phyloP scores from a whole-genome alignment of 257 asterid genomes.

The Catharanthus roseus region DNA sequence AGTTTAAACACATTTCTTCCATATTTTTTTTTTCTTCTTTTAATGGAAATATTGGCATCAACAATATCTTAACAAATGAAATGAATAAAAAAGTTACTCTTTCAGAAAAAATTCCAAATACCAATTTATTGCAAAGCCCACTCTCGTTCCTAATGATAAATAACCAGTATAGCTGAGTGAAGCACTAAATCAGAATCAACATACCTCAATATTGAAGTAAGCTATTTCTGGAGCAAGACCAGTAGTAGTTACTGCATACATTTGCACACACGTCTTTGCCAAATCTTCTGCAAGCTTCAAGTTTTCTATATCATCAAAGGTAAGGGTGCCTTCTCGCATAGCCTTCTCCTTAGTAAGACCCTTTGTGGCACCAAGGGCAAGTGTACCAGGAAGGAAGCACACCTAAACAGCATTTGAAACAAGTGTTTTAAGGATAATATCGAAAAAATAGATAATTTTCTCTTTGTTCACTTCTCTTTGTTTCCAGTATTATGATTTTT shows the following conservation, averaged over 20 bases:
- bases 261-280: constrained; percentile 75
- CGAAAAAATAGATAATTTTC: not conserved
- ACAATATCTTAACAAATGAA: not conserved
- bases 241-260: constrained; percentile 78
- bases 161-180: constrained; percentile 8
- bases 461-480: not conserved
- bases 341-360: constrained; percentile 73
- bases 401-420: constrained; percentile 36
- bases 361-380: constrained; percentile 97
- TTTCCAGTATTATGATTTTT: not conserved
- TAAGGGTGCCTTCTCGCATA: constrained; percentile 60
- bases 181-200: constrained; percentile 13
- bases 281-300: constrained; percentile 95
- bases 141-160: not conserved
- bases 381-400: constrained; percentile 94
- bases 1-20: no score
- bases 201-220: constrained; percentile 73
- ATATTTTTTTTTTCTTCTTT: not conserved
- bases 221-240: constrained; percentile 98
- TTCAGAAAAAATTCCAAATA: not conserved
- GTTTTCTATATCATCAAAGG: constrained; percentile 81
- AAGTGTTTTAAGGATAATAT: constrained; percentile 1
- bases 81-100: not conserved
- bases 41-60: not conserved
- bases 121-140: not conserved